Percentiles rank a stretch among this genome's conserved stretches.
These are phyloP conservation scores for Pseudogymnoascus sp. DNA, from an alignment of 2,329 filamentous ascomycete genomes.

Conservation along the genomic window DNA sequence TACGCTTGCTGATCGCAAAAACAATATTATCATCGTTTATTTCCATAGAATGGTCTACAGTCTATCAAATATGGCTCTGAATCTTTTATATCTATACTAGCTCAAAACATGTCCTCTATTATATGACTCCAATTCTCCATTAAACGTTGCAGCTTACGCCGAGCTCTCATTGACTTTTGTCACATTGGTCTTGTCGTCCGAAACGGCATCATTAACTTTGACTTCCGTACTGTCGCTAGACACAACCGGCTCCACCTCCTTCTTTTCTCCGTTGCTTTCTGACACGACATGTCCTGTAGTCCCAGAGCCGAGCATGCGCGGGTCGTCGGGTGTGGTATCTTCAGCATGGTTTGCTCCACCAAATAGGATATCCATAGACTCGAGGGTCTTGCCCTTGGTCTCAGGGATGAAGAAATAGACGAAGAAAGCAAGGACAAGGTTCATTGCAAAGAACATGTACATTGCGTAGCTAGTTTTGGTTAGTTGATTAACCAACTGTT, in stretches of 20 bases:
- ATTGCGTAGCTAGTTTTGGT: slow-evolving; percentile 17
- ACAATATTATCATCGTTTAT: not conserved
- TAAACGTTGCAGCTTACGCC: not conserved
- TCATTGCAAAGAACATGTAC: slow-evolving; percentile 37
- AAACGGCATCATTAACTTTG: not conserved
- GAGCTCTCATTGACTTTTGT: not conserved
- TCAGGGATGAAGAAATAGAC: slow-evolving; percentile 32
- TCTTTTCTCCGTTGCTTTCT: not conserved
- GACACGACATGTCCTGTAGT: not conserved
- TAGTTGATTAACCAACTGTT: slow-evolving; percentile 31
- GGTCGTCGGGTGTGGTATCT: slow-evolving; percentile 1
- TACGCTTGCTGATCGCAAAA: not conserved
- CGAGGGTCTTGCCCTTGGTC: slow-evolving; percentile 20
- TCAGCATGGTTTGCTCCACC: slow-evolving; percentile 17
- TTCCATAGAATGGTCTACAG: not conserved
- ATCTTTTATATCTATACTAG: not conserved
- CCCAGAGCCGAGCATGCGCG: not conserved
- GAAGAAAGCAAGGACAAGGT: slow-evolving; percentile 24
- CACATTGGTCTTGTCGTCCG: not conserved
- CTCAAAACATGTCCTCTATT: not conserved
- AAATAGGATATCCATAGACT: slow-evolving; percentile 26
- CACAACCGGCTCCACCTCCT: not conserved
- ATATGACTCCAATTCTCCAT: slow-evolving; percentile 3
- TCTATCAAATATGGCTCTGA: not conserved
- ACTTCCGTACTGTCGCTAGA: not conserved